A percentile compares a stretch with the other conserved stretches of the same genome.
Evolutionary conservation across 306 rosid genomes (phyloP).

Genomic region (Prunus fruticosa): DNA sequence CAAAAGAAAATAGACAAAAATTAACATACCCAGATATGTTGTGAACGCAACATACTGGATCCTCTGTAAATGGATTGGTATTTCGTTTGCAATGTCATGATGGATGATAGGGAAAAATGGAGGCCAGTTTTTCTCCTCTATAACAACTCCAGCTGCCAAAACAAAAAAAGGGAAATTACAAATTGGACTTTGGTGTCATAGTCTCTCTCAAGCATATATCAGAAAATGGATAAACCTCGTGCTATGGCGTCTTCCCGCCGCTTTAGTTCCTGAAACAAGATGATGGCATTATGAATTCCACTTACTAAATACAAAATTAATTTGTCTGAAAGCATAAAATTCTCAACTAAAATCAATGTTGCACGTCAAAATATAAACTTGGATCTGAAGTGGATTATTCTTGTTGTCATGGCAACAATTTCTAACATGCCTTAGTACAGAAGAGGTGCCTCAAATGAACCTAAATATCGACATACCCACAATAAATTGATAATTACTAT

Average conservation of each 20-base stretch:
- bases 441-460: slow-evolving; percentile 13
- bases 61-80: slow-evolving; percentile 89
- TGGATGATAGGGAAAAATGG: slow-evolving; percentile 91
- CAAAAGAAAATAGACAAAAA: background rate
- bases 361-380: background rate
- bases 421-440: background rate
- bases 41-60: slow-evolving; percentile 85
- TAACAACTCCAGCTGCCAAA: slow-evolving; percentile 72
- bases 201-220: slow-evolving; percentile 18
- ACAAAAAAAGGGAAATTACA: slow-evolving; percentile 9
- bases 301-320: slow-evolving; percentile 7
- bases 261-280: slow-evolving; percentile 65
- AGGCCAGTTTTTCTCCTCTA: slow-evolving; percentile 94
- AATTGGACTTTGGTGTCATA: background rate
- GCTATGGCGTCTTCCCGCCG: slow-evolving; percentile 76
- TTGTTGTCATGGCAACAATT: background rate
- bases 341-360: slow-evolving; percentile 21
- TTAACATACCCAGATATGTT: slow-evolving; percentile 78
- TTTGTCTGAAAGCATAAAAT: slow-evolving; percentile 14
- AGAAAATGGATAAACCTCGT: slow-evolving; percentile 53
- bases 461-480: background rate
- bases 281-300: slow-evolving; percentile 24
- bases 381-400: background rate
- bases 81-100: slow-evolving; percentile 83
- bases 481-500: background rate